Evolutionary conservation across 208 protist species (phyloP), one percentile per base, ranked within the genome.

Genomic region (Crithidia acanthocephali): DNA sequence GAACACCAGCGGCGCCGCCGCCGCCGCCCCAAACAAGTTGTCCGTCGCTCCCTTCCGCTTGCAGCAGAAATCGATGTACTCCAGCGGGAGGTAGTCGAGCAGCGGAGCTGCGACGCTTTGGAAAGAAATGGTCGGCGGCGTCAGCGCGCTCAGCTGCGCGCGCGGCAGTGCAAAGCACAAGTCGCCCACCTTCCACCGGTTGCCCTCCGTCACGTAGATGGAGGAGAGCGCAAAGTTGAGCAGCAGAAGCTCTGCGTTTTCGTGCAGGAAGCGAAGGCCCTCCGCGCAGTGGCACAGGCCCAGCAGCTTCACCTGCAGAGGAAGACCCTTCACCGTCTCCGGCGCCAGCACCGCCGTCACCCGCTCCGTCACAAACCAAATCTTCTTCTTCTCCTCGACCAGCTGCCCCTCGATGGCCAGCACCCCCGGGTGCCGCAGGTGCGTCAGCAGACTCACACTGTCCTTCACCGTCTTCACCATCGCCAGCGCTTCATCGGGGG

Each of bases 101-200:
- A 88, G 56, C 27, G 86, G 83, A 0, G 83, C 74, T 4, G 76
- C 66, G 52, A 83, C 28, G 59, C 73, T 74, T 60, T 57, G 48
- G 25, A 86, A 77, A 9, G 75, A 44, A 23, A 75, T 58, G 7
- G 47, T 30, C 7, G 53, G 58, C 30, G 56, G 48, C 18, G 63
- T 25, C 28, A 72, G 48, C 6, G 52, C 20, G 15, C 15, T 23
- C 23, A 80, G 25, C 40, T 79, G 63, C 5, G 60, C 37, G 5
- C 62, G 66, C 27, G 48, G 60, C 20, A 84, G 16, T 51, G 78
- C 76, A 56, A 86, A 76, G 44, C 70, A 81, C 20, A 87, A 53
- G 68, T 89, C 86, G 48, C 80, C 79, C 4, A 92, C 23, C 61
- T 84, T 87, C 84, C 86, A 92, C 44, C 64, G 57, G 15, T 77